Conservation (phyloP, 345 rosid genomes). For the Rhodomyrtus tomentosa region DNA sequence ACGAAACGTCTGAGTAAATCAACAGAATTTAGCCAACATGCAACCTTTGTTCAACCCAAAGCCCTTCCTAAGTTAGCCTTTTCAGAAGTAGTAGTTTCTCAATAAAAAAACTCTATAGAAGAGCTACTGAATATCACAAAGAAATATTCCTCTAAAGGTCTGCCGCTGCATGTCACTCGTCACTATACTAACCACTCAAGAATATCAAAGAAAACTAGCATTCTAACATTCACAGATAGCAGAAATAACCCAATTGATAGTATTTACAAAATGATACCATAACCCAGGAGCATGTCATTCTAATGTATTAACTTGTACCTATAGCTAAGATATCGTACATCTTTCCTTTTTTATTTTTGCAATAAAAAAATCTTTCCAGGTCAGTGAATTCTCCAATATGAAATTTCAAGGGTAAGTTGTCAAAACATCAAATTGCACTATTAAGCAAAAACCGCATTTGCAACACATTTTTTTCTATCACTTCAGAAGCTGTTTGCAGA, state of each 20-base stretch:
- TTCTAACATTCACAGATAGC: neutral
- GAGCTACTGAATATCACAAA: neutral
- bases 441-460: neutral
- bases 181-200: neutral
- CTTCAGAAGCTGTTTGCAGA: neutral
- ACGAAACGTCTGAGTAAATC: neutral
- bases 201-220: neutral
- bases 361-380: neutral
- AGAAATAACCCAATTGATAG: neutral
- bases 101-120: neutral
- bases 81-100: neutral
- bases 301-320: neutral
- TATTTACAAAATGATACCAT: neutral
- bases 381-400: neutral
- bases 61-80: neutral
- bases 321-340: neutral
- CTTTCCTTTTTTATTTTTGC: neutral
- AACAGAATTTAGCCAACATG: neutral
- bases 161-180: neutral
- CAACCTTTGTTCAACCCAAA: neutral
- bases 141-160: neutral
- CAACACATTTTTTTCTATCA: neutral
- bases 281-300: neutral
- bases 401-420: neutral
- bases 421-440: neutral